Base-by-base conservation (phyloP, 345 rosid genomes). In the Aquilaria sinensis region DNA sequence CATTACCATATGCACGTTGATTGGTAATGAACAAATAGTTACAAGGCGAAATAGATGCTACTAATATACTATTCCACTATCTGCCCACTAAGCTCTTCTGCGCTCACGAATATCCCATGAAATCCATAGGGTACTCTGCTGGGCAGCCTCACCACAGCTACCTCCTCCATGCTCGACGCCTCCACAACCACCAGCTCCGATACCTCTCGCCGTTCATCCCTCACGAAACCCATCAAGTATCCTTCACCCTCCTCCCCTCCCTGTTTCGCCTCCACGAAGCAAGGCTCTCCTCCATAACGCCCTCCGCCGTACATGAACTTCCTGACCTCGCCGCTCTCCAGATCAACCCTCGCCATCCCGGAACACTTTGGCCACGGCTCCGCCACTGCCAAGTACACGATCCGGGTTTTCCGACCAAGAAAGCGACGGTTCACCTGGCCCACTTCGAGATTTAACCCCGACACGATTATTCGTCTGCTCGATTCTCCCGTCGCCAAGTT, bases 281-380 rank as follows among this genome's bases (percentile, higher is more conserved):
- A 78, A 11, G 89, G 88, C 77, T 90, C 96, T 0, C 96, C 96
- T 0, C 96, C 97, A 47, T 63, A 90, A 56, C 83, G 71, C 14
- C 70, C 59, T 10, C 43, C 62, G 3, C 95, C 92, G 47, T 85
- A 88, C 60, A 70, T 61, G 46, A 74, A 82, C 48, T 73, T 47
- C 0, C 57, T 64, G 60, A 77, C 85, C 53, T 74, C 53, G 1
- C 81, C 76, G 0, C 53, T 81, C 60, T 57, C 70, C 11, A 85
- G 46, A 69, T 90, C 87, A 8, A 90, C 89, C 66, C 80, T 84
- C 0, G 87, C 96, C 2, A 90, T 67, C 9, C 97, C 97, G 2
- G 69, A 43, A 51, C 84, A 77, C 72, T 64, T 90, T 0, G 97
- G 96, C 92, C 93, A 87, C 1, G 96, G 96, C 23, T 90, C 93